These are phyloP conservation scores for Linnemannia hyalina DNA, from an alignment of 192 early-diverging fungal species.

Conservation along the genomic window DNA sequence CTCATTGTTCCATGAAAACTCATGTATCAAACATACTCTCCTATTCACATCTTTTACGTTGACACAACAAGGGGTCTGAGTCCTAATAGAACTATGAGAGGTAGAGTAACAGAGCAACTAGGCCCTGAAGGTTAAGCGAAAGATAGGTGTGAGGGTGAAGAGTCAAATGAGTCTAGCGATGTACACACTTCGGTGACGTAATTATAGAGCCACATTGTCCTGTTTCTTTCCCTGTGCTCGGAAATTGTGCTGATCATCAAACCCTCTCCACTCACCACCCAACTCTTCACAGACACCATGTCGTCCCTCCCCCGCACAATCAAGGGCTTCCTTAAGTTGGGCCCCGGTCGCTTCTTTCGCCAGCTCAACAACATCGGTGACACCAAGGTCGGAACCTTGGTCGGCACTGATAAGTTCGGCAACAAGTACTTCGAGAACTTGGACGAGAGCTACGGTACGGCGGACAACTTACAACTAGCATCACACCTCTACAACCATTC, in stretches of 20 bases:
- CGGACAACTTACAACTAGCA: not conserved
- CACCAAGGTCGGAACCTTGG: conserved; percentile 76
- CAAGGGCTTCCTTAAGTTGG: conserved; percentile 67
- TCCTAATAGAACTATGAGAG: no score
- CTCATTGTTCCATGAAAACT: no score
- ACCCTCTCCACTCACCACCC: conserved; percentile 10
- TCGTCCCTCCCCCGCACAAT: conserved; percentile 67
- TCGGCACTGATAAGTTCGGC: conserved; percentile 80
- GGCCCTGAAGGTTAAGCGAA: no score
- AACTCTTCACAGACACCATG: conserved; percentile 36
- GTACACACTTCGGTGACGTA: no score
- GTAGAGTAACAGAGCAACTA: no score
- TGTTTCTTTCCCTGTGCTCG: not conserved
- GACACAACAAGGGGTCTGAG: no score
- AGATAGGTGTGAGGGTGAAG: no score
- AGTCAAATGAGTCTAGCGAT: no score
- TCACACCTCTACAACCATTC: not conserved
- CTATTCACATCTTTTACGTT: no score
- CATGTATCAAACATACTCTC: no score
- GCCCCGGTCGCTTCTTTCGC: conserved; percentile 59
- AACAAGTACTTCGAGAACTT: conserved; percentile 84
- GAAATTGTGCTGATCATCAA: not conserved
- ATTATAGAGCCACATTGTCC: no score
- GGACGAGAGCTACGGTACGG: conserved; percentile 76
- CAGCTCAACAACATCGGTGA: conserved; percentile 72